Evolutionary conservation across 345 rosid genomes (phyloP).

Genomic region (Bruguiera sexangula): DNA sequence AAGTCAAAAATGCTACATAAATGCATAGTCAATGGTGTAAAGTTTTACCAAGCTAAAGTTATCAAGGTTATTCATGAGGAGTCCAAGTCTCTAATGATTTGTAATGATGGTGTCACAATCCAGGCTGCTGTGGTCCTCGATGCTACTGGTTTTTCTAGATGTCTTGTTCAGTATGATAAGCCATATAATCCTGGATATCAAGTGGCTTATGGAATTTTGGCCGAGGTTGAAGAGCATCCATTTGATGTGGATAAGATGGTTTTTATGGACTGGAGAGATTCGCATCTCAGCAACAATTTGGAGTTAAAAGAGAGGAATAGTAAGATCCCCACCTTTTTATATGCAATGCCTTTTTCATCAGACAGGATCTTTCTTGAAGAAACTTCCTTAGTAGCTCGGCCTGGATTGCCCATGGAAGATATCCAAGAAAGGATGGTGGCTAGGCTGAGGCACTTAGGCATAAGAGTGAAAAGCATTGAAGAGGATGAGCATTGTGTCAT

Average conservation of each 20-base stretch:
- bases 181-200: conserved; percentile 97
- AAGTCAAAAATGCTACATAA: conserved; percentile 92
- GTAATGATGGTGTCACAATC: conserved; percentile 79
- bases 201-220: conserved; percentile 89
- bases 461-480: conserved; percentile 73
- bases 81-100: conserved; percentile 66
- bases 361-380: conserved; percentile 85
- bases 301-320: conserved; percentile 59
- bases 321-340: conserved; percentile 79
- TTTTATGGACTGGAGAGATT: conserved; percentile 99
- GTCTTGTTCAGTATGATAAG: conserved; percentile 90
- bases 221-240: conserved; percentile 93
- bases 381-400: conserved; percentile 89
- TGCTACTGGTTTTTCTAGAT: conserved; percentile 95
- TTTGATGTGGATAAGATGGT: conserved; percentile 92
- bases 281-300: conserved; percentile 44
- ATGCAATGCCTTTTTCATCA: conserved; percentile 91
- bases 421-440: conserved; percentile 96
- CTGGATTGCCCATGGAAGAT: conserved; percentile 76
- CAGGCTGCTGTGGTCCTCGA: conserved; percentile 86
- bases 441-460: conserved; percentile 75
- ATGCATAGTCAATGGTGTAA: conserved; percentile 77
- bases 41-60: conserved; percentile 89
- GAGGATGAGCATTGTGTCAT: conserved; percentile 92
- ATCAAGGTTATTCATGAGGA: conserved; percentile 84